Evolutionary conservation across 306 rosid genomes (phyloP), one percentile per base, ranked within the genome.

Genomic region (Quercus dentata): DNA sequence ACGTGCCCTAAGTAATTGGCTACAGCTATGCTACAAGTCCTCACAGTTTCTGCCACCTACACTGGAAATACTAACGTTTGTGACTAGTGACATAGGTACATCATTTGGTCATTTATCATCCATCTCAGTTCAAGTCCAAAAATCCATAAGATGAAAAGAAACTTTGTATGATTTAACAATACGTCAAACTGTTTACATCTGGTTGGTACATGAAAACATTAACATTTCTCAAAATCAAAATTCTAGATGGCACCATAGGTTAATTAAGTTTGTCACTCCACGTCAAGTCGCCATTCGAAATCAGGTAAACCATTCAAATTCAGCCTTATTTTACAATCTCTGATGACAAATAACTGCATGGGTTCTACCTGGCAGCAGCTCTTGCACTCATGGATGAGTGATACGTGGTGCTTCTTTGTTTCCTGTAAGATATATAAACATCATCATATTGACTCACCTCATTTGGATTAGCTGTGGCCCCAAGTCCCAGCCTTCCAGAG

Each of bases 401-500:
- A 85, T 93, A 95, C 19, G 33, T 95, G 82, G 99, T 93, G 89
- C 98, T 93, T 85, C 97, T 91, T 69, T 95, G 98, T 87, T 95
- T 95, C 88, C 98, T 89, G 82, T 95, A 95, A 67, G 99, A 95
- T 31, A 97, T 85, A 88, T 95, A 95, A 76, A 93, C 99, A 79
- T 95, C 98, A 76, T 95, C 99, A 59, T 95, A 95, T 69, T 95
- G 98, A 83, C 96, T 95, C 30, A 83, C 92, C 83, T 93, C 98
- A 49, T 90, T 95, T 33, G 97, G 98, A 75, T 95, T 86, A 17
- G 96, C 88, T 1, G 95, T 82, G 69, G 99, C 98, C 9, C 97
- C 98, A 3, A 93, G 96, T 69, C 99, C 98, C 77, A 93, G 82
- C 86, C 99, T 89, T 38, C 97, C 97, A 0, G 92, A 85, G 71